A percentile compares a stretch with the other conserved stretches of the same genome.
These are phyloP conservation scores for Tetrahymena malaccensis DNA, from an alignment of 73 alveolate species.

Conservation along the genomic window DNA sequence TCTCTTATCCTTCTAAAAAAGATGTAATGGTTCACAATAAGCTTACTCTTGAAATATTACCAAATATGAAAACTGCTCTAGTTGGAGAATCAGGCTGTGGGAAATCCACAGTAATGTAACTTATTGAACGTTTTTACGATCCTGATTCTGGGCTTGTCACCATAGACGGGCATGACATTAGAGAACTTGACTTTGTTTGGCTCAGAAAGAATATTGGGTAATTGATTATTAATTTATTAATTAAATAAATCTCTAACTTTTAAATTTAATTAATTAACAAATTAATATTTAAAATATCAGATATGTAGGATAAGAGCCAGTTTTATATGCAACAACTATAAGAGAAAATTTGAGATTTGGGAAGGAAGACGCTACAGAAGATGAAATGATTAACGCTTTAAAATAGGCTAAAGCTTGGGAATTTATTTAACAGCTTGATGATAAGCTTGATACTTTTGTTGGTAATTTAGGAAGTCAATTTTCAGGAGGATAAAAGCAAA, in stretches of 20 bases:
- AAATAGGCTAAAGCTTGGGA: conserved; percentile 60
- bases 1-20: conserved; percentile 37
- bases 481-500: conserved; percentile 79
- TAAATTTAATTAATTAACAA: neutral
- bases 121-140: conserved; percentile 61
- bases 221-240: neutral
- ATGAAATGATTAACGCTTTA: conserved; percentile 57
- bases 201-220: conserved; percentile 65
- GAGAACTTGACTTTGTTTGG: conserved; percentile 36
- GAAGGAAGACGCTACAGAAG: conserved; percentile 61
- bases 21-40: conserved; percentile 12
- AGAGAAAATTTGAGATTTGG: conserved; percentile 76
- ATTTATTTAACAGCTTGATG: conserved; percentile 12
- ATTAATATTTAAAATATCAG: neutral
- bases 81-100: conserved; percentile 79
- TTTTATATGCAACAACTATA: conserved; percentile 66
- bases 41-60: conserved; percentile 39
- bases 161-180: conserved; percentile 50
- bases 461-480: conserved; percentile 72
- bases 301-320: conserved; percentile 72
- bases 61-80: conserved; percentile 61
- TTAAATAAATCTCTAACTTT: neutral
- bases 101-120: conserved; percentile 57
- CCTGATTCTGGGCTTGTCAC: conserved; percentile 52
- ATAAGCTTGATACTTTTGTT: conserved; percentile 55